phyloP scores from a whole-genome alignment of 768 basidiomycete genomes.

The Mycena belliarum region DNA sequence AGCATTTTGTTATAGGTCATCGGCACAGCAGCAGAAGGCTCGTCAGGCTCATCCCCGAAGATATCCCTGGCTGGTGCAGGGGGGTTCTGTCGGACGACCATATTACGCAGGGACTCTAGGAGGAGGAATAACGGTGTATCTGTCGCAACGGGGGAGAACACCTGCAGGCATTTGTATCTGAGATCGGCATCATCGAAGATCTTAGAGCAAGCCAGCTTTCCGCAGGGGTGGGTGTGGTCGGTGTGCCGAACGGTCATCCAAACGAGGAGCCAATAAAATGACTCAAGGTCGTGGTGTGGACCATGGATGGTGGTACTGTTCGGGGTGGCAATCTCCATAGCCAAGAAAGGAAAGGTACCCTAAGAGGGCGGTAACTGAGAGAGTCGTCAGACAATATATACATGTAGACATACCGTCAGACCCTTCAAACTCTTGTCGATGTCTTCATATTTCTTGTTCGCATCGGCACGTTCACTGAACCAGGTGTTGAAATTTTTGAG shows the following conservation, averaged over 20 bases:
- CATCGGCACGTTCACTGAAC: background rate
- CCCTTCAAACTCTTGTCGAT: conserved; percentile 9
- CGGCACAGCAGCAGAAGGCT: too few species aligned
- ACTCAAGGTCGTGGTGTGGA: conserved; percentile 8
- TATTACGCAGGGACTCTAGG: background rate
- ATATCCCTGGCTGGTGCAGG: too few species aligned
- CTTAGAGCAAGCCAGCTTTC: background rate
- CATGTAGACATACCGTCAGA: conserved; percentile 2
- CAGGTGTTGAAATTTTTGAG: background rate
- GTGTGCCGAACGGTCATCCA: conserved; percentile 15
- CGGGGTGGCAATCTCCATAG: background rate
- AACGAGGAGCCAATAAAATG: conserved; percentile 9
- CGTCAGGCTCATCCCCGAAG: too few species aligned
- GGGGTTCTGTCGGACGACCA: background rate
- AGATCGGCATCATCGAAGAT: background rate
- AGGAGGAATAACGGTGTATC: background rate
- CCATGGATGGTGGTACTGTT: background rate
- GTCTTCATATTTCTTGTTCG: background rate
- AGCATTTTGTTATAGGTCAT: too few species aligned
- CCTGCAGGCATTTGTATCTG: background rate
- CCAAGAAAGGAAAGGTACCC: conserved; percentile 16
- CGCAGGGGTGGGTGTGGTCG: background rate
- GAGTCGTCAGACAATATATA: too few species aligned
- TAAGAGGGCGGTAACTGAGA: too few species aligned
- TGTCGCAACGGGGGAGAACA: background rate